Conservation (phyloP, 257 asterid species). For the Solanum appendiculatum region DNA sequence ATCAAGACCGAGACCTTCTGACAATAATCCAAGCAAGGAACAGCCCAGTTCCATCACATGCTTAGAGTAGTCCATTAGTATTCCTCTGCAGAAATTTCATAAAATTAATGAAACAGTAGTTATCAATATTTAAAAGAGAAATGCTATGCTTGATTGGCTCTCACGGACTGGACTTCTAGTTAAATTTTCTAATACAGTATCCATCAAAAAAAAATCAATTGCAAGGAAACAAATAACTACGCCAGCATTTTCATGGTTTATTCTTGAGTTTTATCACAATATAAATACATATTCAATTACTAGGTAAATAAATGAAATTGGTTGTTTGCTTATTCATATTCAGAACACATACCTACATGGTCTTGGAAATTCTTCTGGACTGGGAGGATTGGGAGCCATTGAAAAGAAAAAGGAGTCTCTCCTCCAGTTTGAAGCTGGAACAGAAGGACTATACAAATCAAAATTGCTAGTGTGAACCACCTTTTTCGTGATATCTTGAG, state of each 20-base stretch:
- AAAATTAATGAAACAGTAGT: not conserved
- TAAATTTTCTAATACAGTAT: not conserved
- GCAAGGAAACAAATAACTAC: not conserved
- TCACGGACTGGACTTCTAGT: not conserved
- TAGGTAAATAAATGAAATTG: not conserved
- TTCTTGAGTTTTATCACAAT: not conserved
- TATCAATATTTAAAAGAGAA: not conserved
- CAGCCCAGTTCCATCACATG: constrained; percentile 14
- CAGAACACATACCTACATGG: constrained; percentile 31
- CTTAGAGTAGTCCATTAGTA: constrained; percentile 17
- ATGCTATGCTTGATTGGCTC: not conserved
- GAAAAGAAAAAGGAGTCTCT: constrained; percentile 20
- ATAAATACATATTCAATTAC: not conserved
- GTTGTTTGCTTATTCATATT: no score
- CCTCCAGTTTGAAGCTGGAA: constrained; percentile 49
- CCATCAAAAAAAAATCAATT: not conserved
- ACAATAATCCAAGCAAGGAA: constrained; percentile 14
- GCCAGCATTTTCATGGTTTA: no score
- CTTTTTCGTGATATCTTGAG: constrained; percentile 20
- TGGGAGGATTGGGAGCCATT: constrained; percentile 34
- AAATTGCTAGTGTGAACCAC: constrained; percentile 36
- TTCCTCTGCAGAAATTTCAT: constrained; percentile 13
- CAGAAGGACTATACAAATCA: constrained; percentile 22
- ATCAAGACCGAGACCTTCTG: constrained; percentile 23
- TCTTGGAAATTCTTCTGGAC: constrained; percentile 38